A percentile compares a stretch with the other conserved stretches of the same genome.
Conservation (phyloP, 768 basidiomycete genomes). For the Candolleomyces eurysporus region DNA sequence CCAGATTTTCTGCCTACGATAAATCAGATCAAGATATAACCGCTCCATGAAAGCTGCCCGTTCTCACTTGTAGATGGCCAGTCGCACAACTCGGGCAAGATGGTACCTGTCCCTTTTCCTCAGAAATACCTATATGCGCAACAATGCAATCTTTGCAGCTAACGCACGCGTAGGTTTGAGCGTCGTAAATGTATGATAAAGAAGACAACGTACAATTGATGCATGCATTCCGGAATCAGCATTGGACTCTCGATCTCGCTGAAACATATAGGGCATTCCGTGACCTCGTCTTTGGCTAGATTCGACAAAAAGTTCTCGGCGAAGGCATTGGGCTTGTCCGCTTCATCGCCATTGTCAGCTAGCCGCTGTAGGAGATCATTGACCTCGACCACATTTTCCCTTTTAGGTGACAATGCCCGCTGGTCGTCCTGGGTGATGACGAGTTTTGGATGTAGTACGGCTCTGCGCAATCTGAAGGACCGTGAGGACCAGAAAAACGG, state of each 20-base stretch:
- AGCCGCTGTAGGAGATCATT: constrained; percentile 59
- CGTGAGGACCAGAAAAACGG: neutral
- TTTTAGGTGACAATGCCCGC: constrained; percentile 31
- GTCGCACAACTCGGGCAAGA: constrained; percentile 77
- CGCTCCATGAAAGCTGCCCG: neutral
- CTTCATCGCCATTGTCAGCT: constrained; percentile 33
- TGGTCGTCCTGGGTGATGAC: constrained; percentile 58
- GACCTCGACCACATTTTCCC: constrained; percentile 49
- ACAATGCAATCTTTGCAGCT: constrained; percentile 91
- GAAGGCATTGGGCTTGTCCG: constrained; percentile 40
- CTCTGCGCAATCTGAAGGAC: constrained; percentile 70
- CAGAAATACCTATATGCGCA: constrained; percentile 64
- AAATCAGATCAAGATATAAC: neutral
- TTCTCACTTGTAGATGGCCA: constrained; percentile 61
- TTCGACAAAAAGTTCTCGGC: constrained; percentile 65
- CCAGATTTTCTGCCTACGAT: constrained; percentile 52
- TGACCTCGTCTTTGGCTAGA: constrained; percentile 49
- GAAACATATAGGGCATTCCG: constrained; percentile 80
- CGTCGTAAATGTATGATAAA: neutral
- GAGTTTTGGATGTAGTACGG: constrained; percentile 87
- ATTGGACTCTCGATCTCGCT: constrained; percentile 72
- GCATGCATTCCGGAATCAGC: constrained; percentile 74
- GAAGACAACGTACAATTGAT: constrained; percentile 56
- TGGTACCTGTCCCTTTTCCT: constrained; percentile 67
- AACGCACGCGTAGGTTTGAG: neutral